Conservation (phyloP, 2,329 filamentous ascomycete species). For the Colletotrichum sp. region DNA sequence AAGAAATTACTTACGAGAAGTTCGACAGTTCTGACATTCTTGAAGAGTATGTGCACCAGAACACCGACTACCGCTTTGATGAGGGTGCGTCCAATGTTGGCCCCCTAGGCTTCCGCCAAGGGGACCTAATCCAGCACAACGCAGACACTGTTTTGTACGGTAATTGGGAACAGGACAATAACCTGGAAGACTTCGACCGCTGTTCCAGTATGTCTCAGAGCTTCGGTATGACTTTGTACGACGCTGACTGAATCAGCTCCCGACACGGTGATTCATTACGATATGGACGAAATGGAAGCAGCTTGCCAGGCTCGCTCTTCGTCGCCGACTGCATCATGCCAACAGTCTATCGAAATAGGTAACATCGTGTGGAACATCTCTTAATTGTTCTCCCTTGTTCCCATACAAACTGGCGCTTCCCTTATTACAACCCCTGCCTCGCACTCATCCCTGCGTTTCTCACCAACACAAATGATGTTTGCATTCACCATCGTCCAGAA, state of each 20-base stretch:
- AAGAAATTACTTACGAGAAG: not conserved
- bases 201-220: not conserved
- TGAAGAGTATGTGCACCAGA: not conserved
- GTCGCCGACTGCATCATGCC: not conserved
- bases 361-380: not conserved
- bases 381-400: not conserved
- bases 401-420: not conserved
- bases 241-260: not conserved
- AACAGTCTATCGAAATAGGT: not conserved
- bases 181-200: slow-evolving; percentile 3
- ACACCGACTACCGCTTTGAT: not conserved
- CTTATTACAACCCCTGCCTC: not conserved
- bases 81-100: slow-evolving; percentile 11
- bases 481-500: not conserved
- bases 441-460: not conserved
- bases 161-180: slow-evolving; percentile 19
- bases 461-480: not conserved
- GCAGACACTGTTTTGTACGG: slow-evolving; percentile 16
- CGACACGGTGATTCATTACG: slow-evolving; percentile 8
- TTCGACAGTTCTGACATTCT: not conserved
- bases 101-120: not conserved
- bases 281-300: not conserved
- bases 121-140: not conserved
- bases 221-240: not conserved
- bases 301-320: not conserved